A percentile compares a stretch with the other conserved stretches of the same genome.
Conservation (phyloP, 164 flowering plant species). For the Akebia trifoliata region DNA sequence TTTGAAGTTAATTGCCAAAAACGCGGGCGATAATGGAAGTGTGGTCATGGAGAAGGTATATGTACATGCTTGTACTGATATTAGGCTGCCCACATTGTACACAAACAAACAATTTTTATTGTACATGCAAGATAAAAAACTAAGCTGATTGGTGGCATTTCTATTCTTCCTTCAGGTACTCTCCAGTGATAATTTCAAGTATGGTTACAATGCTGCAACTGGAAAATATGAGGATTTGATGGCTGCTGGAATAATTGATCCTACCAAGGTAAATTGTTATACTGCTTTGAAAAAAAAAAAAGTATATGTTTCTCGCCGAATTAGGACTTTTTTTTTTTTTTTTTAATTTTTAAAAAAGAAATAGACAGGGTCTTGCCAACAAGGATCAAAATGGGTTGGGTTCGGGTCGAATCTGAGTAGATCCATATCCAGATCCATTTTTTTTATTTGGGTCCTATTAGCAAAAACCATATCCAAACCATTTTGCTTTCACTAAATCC, state of each 20-base stretch:
- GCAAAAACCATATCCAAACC: too few species aligned
- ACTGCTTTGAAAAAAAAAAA: neutral
- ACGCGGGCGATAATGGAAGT: constrained; percentile 99
- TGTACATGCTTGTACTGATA: too few species aligned
- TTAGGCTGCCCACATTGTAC: too few species aligned
- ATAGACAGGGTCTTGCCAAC: too few species aligned
- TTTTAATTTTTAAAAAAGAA: too few species aligned
- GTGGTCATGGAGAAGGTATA: constrained; percentile 94
- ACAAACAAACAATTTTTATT: neutral
- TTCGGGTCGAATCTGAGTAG: too few species aligned
- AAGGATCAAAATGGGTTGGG: too few species aligned
- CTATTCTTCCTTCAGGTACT: constrained; percentile 50
- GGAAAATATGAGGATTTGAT: constrained; percentile 89
- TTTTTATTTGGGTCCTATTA: too few species aligned
- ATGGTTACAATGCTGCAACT: constrained; percentile 93
- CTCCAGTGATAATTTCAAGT: constrained; percentile 58
- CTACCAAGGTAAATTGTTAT: constrained; percentile 65
- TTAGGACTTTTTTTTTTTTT: too few species aligned
- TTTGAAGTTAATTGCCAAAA: constrained; percentile 89
- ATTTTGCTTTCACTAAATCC: too few species aligned
- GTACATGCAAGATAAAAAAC: neutral
- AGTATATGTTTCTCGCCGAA: too few species aligned
- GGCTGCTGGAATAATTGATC: constrained; percentile 96
- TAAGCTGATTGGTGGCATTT: neutral
- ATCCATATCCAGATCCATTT: too few species aligned